Base-by-base conservation (phyloP, 1,284 basidiomycete genomes). In the Schizophyllum amplum region DNA sequence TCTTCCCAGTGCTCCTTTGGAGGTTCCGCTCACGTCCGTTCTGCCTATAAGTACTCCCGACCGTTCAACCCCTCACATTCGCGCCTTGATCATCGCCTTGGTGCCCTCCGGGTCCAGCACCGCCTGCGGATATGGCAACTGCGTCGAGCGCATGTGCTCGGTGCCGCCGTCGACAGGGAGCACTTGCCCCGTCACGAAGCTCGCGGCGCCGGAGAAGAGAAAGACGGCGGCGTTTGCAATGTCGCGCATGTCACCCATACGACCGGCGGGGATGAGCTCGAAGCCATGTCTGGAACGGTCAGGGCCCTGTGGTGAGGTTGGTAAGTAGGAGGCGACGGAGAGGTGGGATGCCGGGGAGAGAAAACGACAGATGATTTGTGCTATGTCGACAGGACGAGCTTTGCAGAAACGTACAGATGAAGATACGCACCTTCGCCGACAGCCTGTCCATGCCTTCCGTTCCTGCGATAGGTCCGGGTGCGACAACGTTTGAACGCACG, bases 401-500 rank as follows among this genome's bases (percentile, higher is more conserved):
- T 6, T 5, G 13, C 5, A 33, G 27, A 6, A 13, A 33, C 27
- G 27, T 6, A 33, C 27, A 13, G 27, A 33, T 33, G 27, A 33
- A 33, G 27, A 33, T 13, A 42, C 33, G 33, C 33, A 22, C 55
- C 22, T 47, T 52, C 15, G 54, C 59, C 24, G 78, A 73, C 47
- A 95, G 78, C 23, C 91, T 82, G 62, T 84, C 77, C 78, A 89
- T 83, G 53, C 96, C 96, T 68, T 92, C 94, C 0, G 95, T 98
- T 21, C 80, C 84, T 2, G 72, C 79, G 60, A 98, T 96, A 7
- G 92, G 87, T 1, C 89, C 94, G 4, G 94, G 94, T 0, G 93
- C 85, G 64, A 97, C 88, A 55, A 96, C 89, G 68, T 98, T 98
- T 46, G 90, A 92, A 55, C 95, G 86, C 33, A 98, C 86, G n/a